Conservation (phyloP, 179 eudicot genomes). For the Heliamphora pulchella region DNA sequence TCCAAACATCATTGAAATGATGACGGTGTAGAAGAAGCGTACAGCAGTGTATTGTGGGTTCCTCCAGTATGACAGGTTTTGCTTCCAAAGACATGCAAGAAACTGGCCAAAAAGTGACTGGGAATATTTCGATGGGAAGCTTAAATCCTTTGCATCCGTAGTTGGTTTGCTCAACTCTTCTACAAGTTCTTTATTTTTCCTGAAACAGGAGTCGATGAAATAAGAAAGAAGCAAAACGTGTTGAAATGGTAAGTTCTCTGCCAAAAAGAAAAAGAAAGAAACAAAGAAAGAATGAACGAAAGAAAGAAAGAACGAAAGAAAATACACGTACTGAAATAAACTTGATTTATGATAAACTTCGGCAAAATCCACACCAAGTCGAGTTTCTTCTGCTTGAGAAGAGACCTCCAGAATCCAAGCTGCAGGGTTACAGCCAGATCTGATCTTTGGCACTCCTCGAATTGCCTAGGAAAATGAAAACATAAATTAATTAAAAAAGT, state of each 20-base stretch:
- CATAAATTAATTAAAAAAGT: neutral
- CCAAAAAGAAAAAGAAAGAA: neutral
- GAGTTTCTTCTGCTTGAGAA: slow-evolving; percentile 60
- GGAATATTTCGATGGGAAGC: slow-evolving; percentile 62
- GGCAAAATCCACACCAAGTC: slow-evolving; percentile 58
- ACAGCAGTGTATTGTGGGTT: slow-evolving; percentile 86
- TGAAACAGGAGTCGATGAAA: slow-evolving; percentile 23
- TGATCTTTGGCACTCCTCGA: slow-evolving; percentile 51
- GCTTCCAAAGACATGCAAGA: slow-evolving; percentile 70
- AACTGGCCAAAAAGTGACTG: slow-evolving; percentile 54
- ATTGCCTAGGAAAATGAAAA: slow-evolving; percentile 37
- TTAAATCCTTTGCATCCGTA: slow-evolving; percentile 33
- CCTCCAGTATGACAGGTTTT: slow-evolving; percentile 73
- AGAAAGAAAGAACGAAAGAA: too few species aligned
- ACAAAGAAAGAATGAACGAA: too few species aligned
- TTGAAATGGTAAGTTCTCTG: neutral
- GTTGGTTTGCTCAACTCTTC: slow-evolving; percentile 56
- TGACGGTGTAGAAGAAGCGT: slow-evolving; percentile 73
- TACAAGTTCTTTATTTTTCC: slow-evolving; percentile 56
- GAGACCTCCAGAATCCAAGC: slow-evolving; percentile 72
- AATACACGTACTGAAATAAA: slow-evolving; percentile 38
- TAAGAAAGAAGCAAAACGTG: neutral
- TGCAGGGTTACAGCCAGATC: slow-evolving; percentile 67
- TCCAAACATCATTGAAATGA: slow-evolving; percentile 79
- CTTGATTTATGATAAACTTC: slow-evolving; percentile 45